Evolutionary conservation across 106 monocot species (phyloP), one percentile per base, ranked within the genome.

Genomic region (Dendrobium huoshanense): DNA sequence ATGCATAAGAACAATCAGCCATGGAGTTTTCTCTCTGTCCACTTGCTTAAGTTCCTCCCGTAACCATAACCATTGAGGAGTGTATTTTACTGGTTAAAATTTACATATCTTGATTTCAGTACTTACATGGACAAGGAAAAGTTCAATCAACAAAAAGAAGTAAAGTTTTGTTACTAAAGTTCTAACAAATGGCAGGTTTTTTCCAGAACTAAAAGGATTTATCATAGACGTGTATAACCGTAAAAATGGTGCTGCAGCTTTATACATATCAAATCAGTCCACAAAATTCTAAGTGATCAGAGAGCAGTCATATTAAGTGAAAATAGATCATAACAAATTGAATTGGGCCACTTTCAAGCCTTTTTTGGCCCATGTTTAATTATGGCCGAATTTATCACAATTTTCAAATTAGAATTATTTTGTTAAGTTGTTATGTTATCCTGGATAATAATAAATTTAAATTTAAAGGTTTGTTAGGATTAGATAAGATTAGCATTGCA

Each of bases 1-100:
- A 87, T 98, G 98, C 94, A 95, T 95, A 45, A 95, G 88, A 80
- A 98, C 89, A 80, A 98, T 98, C 70, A 98, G 92, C 98, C 98
- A 98, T 3, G 98, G 98, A 75, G 98, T 95, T 81, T 91, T 89
- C 67, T 92, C 94, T 76, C 98, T 90, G 82, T 98, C 87, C 51
- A 98, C 98, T 41, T 75, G 81, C 73, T 88, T 84, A 27, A 98
- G 81, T 80, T 98, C 98, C 9, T 79, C 41, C 10, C 24, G 77
- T 67, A 98, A 81, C 98, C 98, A 98, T 0, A 7, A 18, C 94
- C 95, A 98, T 83, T 98, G 98, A 37, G 98, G 98, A 85, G 92
- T 98, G 79, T 98, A 95, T 47, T 89, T 90, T 19, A 95, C 98
- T 98, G 82, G 41, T 75, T 81, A 41, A 83, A 19, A 54, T 33